phyloP scores from a whole-genome alignment of 116 monocot genomes.

The Posidonia oceanica region DNA sequence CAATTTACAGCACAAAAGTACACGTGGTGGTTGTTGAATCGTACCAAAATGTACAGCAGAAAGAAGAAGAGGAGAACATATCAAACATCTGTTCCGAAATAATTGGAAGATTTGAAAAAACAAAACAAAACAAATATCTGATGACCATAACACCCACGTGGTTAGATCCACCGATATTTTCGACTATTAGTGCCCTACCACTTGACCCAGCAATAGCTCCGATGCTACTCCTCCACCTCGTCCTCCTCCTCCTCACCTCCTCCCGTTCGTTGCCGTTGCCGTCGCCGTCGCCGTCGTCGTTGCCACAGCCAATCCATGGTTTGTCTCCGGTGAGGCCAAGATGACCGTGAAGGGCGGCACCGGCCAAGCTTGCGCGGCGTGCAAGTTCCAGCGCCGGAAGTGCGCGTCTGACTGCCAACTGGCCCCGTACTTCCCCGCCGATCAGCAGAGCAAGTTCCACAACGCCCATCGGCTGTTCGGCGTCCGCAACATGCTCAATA shows the following conservation, averaged over 20 bases:
- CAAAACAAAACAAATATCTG: background rate
- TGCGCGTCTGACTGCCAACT: slow-evolving; percentile 21
- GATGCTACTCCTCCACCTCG: background rate
- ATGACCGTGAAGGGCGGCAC: slow-evolving; percentile 2
- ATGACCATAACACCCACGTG: background rate
- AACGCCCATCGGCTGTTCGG: slow-evolving; percentile 20
- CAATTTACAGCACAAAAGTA: too few relatives aligned
- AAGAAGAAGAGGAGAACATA: background rate
- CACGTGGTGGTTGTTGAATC: too few relatives aligned
- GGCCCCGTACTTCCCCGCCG: slow-evolving; percentile 27
- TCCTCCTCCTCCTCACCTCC: too few relatives aligned
- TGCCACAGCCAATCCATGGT: background rate
- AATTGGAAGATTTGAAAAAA: background rate
- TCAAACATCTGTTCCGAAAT: slow-evolving; percentile 1
- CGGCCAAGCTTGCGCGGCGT: slow-evolving; percentile 18
- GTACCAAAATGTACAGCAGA: background rate
- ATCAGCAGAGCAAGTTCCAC: slow-evolving; percentile 10
- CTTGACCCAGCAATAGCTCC: background rate
- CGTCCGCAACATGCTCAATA: slow-evolving; percentile 17
- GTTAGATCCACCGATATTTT: background rate
- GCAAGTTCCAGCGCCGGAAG: slow-evolving; percentile 24
- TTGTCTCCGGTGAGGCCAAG: background rate
- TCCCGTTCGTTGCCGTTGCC: background rate
- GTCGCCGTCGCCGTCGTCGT: background rate
- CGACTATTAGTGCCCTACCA: background rate